Conservation (phyloP, 2,329 filamentous ascomycete genomes). For the Cladosporium phlei region DNA sequence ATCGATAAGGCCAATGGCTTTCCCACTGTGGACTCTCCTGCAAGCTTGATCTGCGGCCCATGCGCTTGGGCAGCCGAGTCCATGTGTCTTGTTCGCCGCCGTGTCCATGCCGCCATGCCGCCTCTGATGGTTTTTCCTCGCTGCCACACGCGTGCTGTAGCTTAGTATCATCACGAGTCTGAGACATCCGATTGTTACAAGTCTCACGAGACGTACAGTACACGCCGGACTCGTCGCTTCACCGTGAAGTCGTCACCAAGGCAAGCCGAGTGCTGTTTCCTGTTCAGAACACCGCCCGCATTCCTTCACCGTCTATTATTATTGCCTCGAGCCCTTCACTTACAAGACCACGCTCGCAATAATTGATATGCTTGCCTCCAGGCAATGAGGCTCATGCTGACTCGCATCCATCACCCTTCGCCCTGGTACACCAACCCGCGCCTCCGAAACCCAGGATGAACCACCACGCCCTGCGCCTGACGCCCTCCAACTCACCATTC, state of each 20-base stretch:
- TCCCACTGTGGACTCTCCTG: too few relatives aligned
- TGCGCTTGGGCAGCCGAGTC: too few relatives aligned
- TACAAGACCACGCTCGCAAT: background rate
- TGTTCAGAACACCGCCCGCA: slow-evolving; percentile 3
- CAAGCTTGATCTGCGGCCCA: too few relatives aligned
- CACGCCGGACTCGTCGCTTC: background rate
- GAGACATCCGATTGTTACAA: background rate
- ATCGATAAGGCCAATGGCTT: too few relatives aligned
- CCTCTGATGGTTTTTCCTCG: too few relatives aligned
- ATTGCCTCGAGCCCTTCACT: background rate
- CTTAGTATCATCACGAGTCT: background rate
- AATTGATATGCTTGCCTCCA: slow-evolving; percentile 10
- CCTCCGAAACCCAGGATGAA: slow-evolving; percentile 34
- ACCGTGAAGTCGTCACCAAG: background rate
- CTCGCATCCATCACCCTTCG: slow-evolving; percentile 18
- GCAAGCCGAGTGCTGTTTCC: slow-evolving; percentile 7
- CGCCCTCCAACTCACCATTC: slow-evolving; percentile 70
- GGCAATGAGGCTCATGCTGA: slow-evolving; percentile 16
- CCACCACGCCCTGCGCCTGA: slow-evolving; percentile 43
- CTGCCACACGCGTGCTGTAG: too few relatives aligned
- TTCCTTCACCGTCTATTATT: slow-evolving; percentile 1
- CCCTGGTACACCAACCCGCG: slow-evolving; percentile 18
- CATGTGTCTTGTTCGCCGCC: too few relatives aligned
- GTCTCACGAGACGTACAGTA: too few relatives aligned
- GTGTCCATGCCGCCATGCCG: too few relatives aligned